Conservation (phyloP, 345 rosid genomes). For the Linum usitatissimum region DNA sequence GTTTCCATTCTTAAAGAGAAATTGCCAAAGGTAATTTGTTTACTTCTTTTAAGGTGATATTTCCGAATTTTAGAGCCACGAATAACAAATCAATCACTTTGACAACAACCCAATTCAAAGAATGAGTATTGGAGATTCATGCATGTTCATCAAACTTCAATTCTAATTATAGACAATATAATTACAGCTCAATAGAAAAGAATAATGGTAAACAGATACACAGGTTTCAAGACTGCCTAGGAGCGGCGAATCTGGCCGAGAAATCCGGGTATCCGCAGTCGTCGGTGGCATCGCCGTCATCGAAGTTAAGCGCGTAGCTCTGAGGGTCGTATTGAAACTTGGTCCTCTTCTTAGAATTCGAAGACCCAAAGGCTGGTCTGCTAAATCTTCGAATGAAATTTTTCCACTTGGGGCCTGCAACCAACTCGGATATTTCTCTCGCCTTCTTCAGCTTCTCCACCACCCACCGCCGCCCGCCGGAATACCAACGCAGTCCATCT, state of each 20-base stretch:
- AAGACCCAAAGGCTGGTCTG: slow-evolving; percentile 1
- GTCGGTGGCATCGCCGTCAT: slow-evolving; percentile 31
- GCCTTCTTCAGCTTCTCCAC: slow-evolving; percentile 25
- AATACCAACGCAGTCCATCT: slow-evolving; percentile 8
- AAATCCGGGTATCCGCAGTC: slow-evolving; percentile 15
- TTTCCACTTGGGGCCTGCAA: slow-evolving; percentile 63
- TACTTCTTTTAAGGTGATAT: no score
- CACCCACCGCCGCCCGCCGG: slow-evolving; percentile 25
- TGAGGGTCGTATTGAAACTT: slow-evolving; percentile 47
- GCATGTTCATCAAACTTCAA: no score
- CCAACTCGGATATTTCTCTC: slow-evolving; percentile 35
- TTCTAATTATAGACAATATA: no score
- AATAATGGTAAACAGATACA: no score
- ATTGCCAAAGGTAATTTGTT: no score
- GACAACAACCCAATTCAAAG: no score
- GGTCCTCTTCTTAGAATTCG: slow-evolving; percentile 22
- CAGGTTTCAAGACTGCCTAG: background rate
- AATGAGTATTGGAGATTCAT: no score
- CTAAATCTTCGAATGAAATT: slow-evolving; percentile 39
- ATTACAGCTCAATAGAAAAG: no score
- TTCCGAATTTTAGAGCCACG: no score
- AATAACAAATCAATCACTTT: no score
- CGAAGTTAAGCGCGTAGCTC: slow-evolving; percentile 68
- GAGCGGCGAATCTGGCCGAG: slow-evolving; percentile 32
- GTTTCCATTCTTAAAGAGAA: no score